Percentiles rank a stretch among this genome's conserved stretches.
Conservation (phyloP, 345 rosid species). For the Rubroshorea leprosula region DNA sequence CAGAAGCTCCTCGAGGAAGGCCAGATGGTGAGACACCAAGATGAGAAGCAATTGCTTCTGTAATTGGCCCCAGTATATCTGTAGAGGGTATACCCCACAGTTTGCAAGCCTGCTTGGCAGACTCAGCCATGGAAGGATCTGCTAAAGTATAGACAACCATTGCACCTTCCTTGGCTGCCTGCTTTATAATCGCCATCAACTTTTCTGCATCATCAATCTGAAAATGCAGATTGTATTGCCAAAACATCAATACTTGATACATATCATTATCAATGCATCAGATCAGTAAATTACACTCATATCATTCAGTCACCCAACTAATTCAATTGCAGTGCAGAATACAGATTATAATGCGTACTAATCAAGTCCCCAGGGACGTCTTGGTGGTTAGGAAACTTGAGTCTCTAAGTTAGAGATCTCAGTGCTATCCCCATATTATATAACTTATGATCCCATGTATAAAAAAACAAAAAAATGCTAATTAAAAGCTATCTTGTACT, state of each 20-base stretch:
- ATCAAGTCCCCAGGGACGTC: too few relatives aligned
- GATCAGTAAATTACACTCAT: neutral
- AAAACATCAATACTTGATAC: neutral
- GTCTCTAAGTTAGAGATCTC: too few relatives aligned
- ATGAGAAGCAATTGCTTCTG: constrained; percentile 73
- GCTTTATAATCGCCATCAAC: constrained; percentile 66
- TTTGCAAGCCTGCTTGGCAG: constrained; percentile 62
- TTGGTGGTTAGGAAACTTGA: too few relatives aligned
- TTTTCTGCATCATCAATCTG: constrained; percentile 71
- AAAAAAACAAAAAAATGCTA: too few relatives aligned
- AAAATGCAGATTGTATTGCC: constrained; percentile 1
- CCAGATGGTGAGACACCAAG: constrained; percentile 80
- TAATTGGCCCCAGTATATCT: constrained; percentile 82
- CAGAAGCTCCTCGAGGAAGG: constrained; percentile 68
- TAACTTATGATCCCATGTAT: too few relatives aligned
- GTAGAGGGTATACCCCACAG: constrained; percentile 64
- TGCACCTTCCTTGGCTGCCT: constrained; percentile 85
- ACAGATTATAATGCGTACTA: neutral
- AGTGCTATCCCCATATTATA: too few relatives aligned
- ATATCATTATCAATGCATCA: too few relatives aligned
- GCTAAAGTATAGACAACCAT: constrained; percentile 69
- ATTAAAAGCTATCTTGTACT: too few relatives aligned
- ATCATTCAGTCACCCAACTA: neutral
- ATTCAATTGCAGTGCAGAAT: neutral
- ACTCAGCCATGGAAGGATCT: constrained; percentile 69